Conservation (phyloP, 352 stramenopile genomes). For the Thalassiosira mediterranea region DNA sequence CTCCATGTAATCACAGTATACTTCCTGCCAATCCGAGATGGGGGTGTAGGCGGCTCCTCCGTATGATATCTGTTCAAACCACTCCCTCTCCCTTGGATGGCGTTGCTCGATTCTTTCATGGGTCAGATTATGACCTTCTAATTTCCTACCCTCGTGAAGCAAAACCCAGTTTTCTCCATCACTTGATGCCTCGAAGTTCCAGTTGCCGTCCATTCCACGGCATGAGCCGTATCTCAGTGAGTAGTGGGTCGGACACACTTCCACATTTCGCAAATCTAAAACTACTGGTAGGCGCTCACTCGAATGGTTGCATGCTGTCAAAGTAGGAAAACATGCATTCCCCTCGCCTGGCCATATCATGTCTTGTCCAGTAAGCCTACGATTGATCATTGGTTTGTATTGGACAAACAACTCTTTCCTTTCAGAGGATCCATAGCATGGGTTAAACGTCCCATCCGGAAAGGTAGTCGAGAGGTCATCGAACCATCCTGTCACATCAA, state of each 20-base stretch:
- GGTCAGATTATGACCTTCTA: conserved; percentile 11
- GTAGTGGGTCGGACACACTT: conserved; percentile 32
- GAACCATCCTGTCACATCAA: conserved; percentile 30
- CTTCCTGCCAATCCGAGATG: conserved; percentile 1
- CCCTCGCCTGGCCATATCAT: too few species aligned
- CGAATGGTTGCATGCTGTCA: conserved; percentile 9
- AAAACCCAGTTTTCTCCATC: conserved; percentile 31
- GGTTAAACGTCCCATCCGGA: not conserved
- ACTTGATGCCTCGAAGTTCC: conserved; percentile 37
- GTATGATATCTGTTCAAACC: too few species aligned
- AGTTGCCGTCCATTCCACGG: conserved; percentile 30
- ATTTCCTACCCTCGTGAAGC: conserved; percentile 15
- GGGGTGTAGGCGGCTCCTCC: not conserved
- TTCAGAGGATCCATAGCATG: not conserved
- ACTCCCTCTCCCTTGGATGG: too few species aligned
- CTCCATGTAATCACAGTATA: conserved; percentile 39
- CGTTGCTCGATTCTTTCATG: not conserved
- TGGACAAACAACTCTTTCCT: conserved; percentile 12
- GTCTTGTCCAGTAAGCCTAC: too few species aligned
- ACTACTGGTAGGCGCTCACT: too few species aligned
- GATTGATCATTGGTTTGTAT: too few species aligned
- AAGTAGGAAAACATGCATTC: conserved; percentile 17
- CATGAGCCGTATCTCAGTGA: conserved; percentile 32
- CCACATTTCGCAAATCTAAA: conserved; percentile 19
- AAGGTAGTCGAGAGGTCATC: conserved; percentile 1